A percentile compares a stretch with the other conserved stretches of the same genome.
Evolutionary conservation across 371 early-diverging fungal species (phyloP).

Genomic region (Zychaea mexicana): DNA sequence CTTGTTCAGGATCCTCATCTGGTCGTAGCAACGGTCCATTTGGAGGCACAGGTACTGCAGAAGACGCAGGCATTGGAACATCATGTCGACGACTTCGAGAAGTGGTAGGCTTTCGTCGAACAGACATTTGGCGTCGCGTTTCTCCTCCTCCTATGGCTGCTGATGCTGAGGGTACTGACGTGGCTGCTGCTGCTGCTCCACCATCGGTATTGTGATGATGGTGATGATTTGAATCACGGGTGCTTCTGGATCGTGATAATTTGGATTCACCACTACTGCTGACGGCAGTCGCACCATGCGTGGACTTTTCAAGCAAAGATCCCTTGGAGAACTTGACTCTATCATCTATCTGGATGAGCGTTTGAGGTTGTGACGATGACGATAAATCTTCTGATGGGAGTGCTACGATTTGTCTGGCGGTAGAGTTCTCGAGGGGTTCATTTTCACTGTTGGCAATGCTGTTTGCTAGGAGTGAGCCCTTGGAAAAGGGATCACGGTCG

Average conservation of each 20-base stretch:
- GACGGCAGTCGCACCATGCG: not conserved
- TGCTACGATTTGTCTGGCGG: constrained; percentile 4
- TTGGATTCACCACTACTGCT: constrained; percentile 2
- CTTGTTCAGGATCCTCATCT: constrained; percentile 38
- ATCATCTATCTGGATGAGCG: constrained; percentile 47
- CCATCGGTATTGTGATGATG: constrained; percentile 1
- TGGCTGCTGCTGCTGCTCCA: not conserved
- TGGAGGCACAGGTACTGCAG: constrained; percentile 15
- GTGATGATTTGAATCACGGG: constrained; percentile 23
- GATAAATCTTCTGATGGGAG: too few species aligned
- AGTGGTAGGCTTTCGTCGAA: constrained; percentile 38
- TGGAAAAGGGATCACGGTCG: constrained; percentile 27
- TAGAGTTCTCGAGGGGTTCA: not conserved
- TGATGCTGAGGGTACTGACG: too few species aligned
- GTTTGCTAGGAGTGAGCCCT: constrained; percentile 37
- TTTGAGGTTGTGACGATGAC: constrained; percentile 4
- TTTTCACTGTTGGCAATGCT: constrained; percentile 13
- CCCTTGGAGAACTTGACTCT: constrained; percentile 44
- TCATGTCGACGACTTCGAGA: constrained; percentile 22
- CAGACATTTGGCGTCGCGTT: constrained; percentile 26
- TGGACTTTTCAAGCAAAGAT: constrained; percentile 28
- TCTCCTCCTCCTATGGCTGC: not conserved
- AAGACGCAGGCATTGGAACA: constrained; percentile 32
- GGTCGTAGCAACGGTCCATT: constrained; percentile 34
- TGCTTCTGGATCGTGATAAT: constrained; percentile 39